Evolutionary conservation across 768 basidiomycete genomes (phyloP).

Genomic region (Termitomyces sp.): DNA sequence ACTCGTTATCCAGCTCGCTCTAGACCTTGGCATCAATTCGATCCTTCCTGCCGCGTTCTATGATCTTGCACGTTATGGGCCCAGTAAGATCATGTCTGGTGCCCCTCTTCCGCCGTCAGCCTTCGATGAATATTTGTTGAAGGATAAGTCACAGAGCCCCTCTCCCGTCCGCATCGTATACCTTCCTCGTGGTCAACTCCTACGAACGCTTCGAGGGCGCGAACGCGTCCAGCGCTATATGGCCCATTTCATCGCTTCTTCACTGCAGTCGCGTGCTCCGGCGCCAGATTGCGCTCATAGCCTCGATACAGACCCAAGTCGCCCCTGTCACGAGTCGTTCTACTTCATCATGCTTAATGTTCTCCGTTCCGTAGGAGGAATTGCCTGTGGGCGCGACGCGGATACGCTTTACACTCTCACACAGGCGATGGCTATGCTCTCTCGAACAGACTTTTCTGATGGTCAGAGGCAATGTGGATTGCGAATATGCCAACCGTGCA

Average conservation of each 20-base stretch:
- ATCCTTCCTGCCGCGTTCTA: slow-evolving; percentile 72
- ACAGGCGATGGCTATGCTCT: slow-evolving; percentile 71
- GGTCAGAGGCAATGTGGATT: slow-evolving; percentile 51
- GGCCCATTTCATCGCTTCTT: slow-evolving; percentile 52
- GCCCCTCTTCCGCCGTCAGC: slow-evolving; percentile 30
- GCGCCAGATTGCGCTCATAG: slow-evolving; percentile 46
- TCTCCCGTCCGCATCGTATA: slow-evolving; percentile 26
- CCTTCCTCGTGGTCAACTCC: slow-evolving; percentile 19
- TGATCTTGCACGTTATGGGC: slow-evolving; percentile 70
- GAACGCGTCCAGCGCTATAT: slow-evolving; percentile 62
- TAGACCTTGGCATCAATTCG: slow-evolving; percentile 53
- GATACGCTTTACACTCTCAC: slow-evolving; percentile 68
- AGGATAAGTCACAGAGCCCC: slow-evolving; percentile 19
- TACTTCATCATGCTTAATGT: slow-evolving; percentile 75
- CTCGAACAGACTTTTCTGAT: slow-evolving; percentile 66
- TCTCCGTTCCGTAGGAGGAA: slow-evolving; percentile 65
- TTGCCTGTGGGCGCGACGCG: slow-evolving; percentile 68
- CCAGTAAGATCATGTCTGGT: slow-evolving; percentile 63
- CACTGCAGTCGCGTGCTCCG: slow-evolving; percentile 47
- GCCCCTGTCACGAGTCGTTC: slow-evolving; percentile 62
- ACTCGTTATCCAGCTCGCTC: slow-evolving; percentile 64
- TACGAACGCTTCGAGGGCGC: slow-evolving; percentile 54
- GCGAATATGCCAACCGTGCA: slow-evolving; percentile 49
- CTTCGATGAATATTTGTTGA: slow-evolving; percentile 21
- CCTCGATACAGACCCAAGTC: slow-evolving; percentile 27